Conservation (phyloP, 345 rosid species). For the Pistacia integerrima region DNA sequence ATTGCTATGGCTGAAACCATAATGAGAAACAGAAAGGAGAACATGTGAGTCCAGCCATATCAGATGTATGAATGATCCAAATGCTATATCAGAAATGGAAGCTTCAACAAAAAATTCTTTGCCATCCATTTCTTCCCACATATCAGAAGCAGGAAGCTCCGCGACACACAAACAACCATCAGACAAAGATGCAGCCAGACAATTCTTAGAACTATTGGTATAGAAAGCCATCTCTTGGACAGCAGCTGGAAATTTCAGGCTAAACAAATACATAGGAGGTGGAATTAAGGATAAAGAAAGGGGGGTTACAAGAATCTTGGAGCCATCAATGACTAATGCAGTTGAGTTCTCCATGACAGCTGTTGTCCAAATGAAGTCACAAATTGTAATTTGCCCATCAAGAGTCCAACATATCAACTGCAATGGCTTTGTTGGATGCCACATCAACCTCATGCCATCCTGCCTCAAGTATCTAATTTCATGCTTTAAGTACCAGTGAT, state of each 20-base stretch:
- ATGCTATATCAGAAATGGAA: slow-evolving; percentile 45
- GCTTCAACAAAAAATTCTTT: slow-evolving; percentile 61
- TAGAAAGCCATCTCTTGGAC: slow-evolving; percentile 67
- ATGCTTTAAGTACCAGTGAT: slow-evolving; percentile 91
- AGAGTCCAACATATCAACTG: slow-evolving; percentile 89
- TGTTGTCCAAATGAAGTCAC: slow-evolving; percentile 74
- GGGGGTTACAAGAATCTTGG: slow-evolving; percentile 77
- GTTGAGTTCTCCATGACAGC: slow-evolving; percentile 80
- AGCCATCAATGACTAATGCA: slow-evolving; percentile 78
- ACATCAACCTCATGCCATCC: slow-evolving; percentile 76
- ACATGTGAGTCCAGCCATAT: slow-evolving; percentile 70
- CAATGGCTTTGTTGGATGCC: slow-evolving; percentile 91
- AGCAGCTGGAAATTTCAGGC: slow-evolving; percentile 64
- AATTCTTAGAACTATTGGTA: slow-evolving; percentile 55
- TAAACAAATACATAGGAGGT: slow-evolving; percentile 81
- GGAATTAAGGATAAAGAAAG: slow-evolving; percentile 85
- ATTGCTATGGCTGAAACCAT: slow-evolving; percentile 49
- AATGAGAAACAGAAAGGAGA: slow-evolving; percentile 75
- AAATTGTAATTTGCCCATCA: slow-evolving; percentile 61
- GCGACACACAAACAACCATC: slow-evolving; percentile 73
- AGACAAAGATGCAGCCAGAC: slow-evolving; percentile 70
- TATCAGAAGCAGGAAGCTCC: slow-evolving; percentile 68
- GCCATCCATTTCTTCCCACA: slow-evolving; percentile 88
- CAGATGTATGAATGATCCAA: slow-evolving; percentile 73
- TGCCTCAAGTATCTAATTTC: slow-evolving; percentile 63